Conservation (phyloP, 148 eudicot species). For the Arctostaphylos glauca region DNA sequence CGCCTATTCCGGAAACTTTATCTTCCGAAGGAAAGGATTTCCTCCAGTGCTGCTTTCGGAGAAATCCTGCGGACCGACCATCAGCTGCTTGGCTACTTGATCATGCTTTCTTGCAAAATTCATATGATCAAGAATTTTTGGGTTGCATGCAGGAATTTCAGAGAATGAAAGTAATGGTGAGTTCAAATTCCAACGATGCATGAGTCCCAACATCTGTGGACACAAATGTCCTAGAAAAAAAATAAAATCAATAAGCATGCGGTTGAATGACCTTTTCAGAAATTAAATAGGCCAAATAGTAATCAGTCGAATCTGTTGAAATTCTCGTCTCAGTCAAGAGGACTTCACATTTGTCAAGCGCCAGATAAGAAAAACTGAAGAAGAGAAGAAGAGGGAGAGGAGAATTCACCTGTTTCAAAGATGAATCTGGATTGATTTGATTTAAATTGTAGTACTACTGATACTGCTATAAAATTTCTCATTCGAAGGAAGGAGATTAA, state of each 20-base stretch:
- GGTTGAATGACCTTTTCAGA: neutral
- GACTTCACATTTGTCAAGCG: neutral
- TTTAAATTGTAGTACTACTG: neutral
- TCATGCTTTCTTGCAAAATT: slow-evolving; percentile 57
- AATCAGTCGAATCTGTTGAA: neutral
- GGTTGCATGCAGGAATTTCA: slow-evolving; percentile 28
- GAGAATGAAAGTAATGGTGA: slow-evolving; percentile 33
- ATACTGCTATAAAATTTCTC: neutral
- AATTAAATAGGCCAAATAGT: neutral
- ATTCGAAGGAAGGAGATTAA: neutral
- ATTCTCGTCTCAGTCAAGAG: neutral
- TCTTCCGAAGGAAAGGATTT: slow-evolving; percentile 93
- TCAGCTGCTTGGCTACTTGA: slow-evolving; percentile 68
- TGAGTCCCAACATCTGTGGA: neutral
- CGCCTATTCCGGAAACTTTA: slow-evolving; percentile 70
- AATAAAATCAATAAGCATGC: neutral
- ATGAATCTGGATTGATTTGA: neutral
- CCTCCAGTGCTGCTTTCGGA: slow-evolving; percentile 62
- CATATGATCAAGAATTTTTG: slow-evolving; percentile 39
- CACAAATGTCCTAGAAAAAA: neutral
- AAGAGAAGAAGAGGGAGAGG: neutral
- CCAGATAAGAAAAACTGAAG: neutral
- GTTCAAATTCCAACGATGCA: slow-evolving; percentile 13
- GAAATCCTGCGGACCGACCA: slow-evolving; percentile 82
- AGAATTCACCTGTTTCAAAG: neutral